These are phyloP conservation scores for Penicillium flavigenum DNA, from an alignment of 495 filamentous ascomycete genomes.

Conservation along the genomic window DNA sequence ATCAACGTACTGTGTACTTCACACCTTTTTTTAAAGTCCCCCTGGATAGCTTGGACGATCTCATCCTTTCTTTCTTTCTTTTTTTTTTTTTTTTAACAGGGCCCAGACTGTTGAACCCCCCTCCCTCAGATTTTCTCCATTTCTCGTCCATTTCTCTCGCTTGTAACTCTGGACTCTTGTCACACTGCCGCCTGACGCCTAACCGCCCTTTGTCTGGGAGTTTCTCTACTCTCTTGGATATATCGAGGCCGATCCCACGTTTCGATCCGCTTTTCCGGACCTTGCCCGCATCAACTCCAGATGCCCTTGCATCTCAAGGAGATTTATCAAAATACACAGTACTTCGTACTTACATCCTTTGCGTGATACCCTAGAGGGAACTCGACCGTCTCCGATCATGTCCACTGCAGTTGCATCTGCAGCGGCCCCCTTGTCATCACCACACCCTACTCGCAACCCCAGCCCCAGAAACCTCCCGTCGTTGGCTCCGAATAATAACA, in stretches of 20 bases:
- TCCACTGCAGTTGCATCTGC: slow-evolving; percentile 55
- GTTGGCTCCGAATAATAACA: slow-evolving; percentile 33
- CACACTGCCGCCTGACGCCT: slow-evolving; percentile 38
- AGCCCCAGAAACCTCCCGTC: slow-evolving; percentile 51
- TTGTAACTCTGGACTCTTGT: slow-evolving; percentile 33
- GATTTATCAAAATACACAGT: slow-evolving; percentile 1
- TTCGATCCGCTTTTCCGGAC: not conserved
- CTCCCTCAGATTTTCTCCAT: not conserved
- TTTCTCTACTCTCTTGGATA: slow-evolving; percentile 3
- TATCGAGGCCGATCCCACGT: slow-evolving; percentile 9
- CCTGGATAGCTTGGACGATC: slow-evolving; percentile 12
- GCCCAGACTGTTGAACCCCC: slow-evolving; percentile 12
- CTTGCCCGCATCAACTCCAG: not conserved
- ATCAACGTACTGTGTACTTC: slow-evolving; percentile 3
- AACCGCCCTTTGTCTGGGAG: slow-evolving; percentile 1
- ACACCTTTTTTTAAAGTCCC: not conserved
- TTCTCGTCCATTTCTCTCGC: slow-evolving; percentile 31
- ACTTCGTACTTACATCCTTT: not conserved
- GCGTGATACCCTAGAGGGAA: not conserved
- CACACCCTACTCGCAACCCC: slow-evolving; percentile 46
- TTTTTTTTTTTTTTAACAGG: slow-evolving; percentile 6
- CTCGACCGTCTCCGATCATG: slow-evolving; percentile 30
- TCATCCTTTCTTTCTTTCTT: slow-evolving; percentile 6
- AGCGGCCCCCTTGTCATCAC: slow-evolving; percentile 46
- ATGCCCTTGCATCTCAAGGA: slow-evolving; percentile 7